phyloP scores from a whole-genome alignment of 2,329 filamentous ascomycete species.

The Pseudogymnoascus sp. region DNA sequence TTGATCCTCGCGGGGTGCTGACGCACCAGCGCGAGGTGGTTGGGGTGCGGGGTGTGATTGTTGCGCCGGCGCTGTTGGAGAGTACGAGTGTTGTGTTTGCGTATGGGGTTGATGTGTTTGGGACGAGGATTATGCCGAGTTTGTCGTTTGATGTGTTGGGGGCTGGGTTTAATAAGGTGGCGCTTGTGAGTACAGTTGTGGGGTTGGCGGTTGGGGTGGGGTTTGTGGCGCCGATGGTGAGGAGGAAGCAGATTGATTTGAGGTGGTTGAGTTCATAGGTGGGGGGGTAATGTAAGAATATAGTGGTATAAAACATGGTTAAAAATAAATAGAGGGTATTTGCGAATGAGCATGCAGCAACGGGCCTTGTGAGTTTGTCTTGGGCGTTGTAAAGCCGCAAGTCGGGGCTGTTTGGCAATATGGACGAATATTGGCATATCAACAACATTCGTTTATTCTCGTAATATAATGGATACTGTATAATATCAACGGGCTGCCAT shows the following conservation, averaged over 20 bases:
- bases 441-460: background rate
- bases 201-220: slow-evolving; percentile 72
- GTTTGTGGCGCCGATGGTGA: slow-evolving; percentile 79
- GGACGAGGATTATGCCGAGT: slow-evolving; percentile 79
- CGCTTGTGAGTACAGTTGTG: slow-evolving; percentile 75
- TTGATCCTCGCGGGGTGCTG: slow-evolving; percentile 74
- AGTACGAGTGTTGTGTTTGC: slow-evolving; percentile 88
- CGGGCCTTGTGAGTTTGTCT: background rate
- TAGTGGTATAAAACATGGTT: background rate
- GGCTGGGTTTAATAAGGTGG: slow-evolving; percentile 87
- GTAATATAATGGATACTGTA: slow-evolving; percentile 10
- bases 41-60: slow-evolving; percentile 66
- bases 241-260: slow-evolving; percentile 62
- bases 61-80: slow-evolving; percentile 74
- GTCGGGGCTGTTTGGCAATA: too few species aligned
- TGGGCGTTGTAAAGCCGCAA: too few species aligned
- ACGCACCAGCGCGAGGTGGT: slow-evolving; percentile 78
- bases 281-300: background rate
- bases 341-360: background rate
- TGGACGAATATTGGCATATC: background rate
- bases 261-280: slow-evolving; percentile 43
- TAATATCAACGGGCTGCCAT: background rate
- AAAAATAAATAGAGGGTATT: slow-evolving; percentile 11
- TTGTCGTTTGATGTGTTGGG: slow-evolving; percentile 87
- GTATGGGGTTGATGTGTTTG: slow-evolving; percentile 83